phyloP scores from a whole-genome alignment of 208 protist genomes.

The Acanthamoeba triangularis region DNA sequence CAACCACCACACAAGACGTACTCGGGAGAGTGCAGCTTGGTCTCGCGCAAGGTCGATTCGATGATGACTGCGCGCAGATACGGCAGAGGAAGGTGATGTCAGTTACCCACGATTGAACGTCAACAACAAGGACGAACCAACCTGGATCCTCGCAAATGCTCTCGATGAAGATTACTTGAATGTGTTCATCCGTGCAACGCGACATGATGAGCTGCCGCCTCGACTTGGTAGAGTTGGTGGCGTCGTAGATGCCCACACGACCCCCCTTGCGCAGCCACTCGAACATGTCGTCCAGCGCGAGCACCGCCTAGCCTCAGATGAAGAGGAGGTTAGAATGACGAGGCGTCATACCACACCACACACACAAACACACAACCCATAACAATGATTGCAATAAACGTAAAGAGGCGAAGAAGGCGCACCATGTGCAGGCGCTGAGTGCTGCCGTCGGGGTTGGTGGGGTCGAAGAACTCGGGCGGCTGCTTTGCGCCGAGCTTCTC shows the following conservation, averaged over 20 bases:
- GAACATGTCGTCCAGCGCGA: constrained; percentile 80
- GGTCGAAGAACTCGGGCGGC: constrained; percentile 82
- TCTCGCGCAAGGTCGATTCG: constrained; percentile 84
- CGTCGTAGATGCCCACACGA: constrained; percentile 84
- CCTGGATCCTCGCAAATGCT: constrained; percentile 81
- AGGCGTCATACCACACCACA: neutral
- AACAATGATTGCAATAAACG: constrained; percentile 21
- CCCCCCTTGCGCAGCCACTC: constrained; percentile 78
- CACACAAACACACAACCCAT: neutral
- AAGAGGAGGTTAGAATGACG: neutral
- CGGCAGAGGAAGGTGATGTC: neutral
- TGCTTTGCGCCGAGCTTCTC: constrained; percentile 70
- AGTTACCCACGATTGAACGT: too few species aligned
- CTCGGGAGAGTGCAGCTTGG: constrained; percentile 82
- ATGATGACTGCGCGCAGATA: constrained; percentile 71
- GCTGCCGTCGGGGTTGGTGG: constrained; percentile 82
- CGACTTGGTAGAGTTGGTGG: constrained; percentile 78
- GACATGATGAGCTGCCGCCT: constrained; percentile 75
- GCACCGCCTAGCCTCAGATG: neutral
- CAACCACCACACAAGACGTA: neutral
- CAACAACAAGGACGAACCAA: neutral
- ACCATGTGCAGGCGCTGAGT: constrained; percentile 41
- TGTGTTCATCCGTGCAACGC: constrained; percentile 26
- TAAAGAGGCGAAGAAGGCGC: neutral
- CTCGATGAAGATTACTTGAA: constrained; percentile 85